A percentile compares a stretch with the other conserved stretches of the same genome.
Evolutionary conservation across 805 yeast species (phyloP).

Genomic region (Wickerhamiella vanderwaltii): DNA sequence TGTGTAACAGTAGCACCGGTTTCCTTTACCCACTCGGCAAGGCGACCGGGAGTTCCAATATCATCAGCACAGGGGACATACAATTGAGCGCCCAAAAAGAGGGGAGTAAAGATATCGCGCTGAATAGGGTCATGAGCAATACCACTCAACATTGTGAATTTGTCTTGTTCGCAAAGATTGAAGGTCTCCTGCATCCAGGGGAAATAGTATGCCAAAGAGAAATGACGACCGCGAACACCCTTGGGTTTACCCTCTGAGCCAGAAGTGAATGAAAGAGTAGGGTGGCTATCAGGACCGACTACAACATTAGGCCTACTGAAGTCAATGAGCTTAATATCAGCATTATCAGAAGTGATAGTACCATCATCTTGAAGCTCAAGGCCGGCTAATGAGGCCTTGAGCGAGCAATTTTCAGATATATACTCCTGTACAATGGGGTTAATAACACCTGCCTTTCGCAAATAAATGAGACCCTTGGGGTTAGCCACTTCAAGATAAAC

Average conservation of each 20-base stretch:
- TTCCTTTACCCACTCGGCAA: constrained; percentile 94
- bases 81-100: constrained; percentile 86
- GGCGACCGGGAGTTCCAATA: constrained; percentile 94
- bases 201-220: constrained; percentile 90
- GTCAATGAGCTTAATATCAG: constrained; percentile 29
- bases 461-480: constrained; percentile 82
- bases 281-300: constrained; percentile 96
- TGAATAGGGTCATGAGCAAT: constrained; percentile 99
- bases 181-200: constrained; percentile 96
- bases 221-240: constrained; percentile 97
- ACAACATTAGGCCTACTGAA: constrained; percentile 55
- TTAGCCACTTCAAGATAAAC: constrained; percentile 85
- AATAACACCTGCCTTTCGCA: constrained; percentile 78
- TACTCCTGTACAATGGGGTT: constrained; percentile 69
- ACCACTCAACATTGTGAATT: constrained; percentile 94
- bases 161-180: constrained; percentile 63
- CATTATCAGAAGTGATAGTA: constrained; percentile 39
- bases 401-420: constrained; percentile 57
- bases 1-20: constrained; percentile 93
- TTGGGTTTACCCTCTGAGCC: constrained; percentile 98
- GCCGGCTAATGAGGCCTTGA: constrained; percentile 62
- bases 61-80: constrained; percentile 94
- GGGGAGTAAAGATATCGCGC: constrained; percentile 97
- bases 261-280: constrained; percentile 90
- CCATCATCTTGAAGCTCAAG: constrained; percentile 73